These are phyloP conservation scores for Triadica sebifera DNA, from an alignment of 345 rosid genomes.

Conservation along the genomic window DNA sequence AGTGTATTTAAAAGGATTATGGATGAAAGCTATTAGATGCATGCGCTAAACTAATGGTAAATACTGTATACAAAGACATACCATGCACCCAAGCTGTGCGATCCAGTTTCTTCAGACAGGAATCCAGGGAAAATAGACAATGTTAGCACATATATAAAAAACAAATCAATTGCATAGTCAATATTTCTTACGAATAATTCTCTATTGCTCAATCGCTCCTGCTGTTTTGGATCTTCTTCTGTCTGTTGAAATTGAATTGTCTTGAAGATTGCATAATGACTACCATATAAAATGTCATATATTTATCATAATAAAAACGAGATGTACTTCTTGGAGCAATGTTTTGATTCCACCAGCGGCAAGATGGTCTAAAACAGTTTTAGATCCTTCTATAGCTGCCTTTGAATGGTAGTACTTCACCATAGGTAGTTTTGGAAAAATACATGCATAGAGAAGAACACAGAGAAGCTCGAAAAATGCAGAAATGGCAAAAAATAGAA, in stretches of 20 bases:
- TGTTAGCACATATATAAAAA: slow-evolving; percentile 56
- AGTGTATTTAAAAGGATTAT: neutral
- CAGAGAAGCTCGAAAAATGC: slow-evolving; percentile 63
- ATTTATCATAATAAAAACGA: neutral
- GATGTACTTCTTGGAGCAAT: slow-evolving; percentile 21
- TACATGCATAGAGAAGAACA: slow-evolving; percentile 53
- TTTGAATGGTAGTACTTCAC: slow-evolving; percentile 77
- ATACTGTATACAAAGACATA: slow-evolving; percentile 21
- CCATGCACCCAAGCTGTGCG: slow-evolving; percentile 69
- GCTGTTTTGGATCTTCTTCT: slow-evolving; percentile 30
- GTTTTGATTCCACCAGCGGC: slow-evolving; percentile 71
- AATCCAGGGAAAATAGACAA: slow-evolving; percentile 87
- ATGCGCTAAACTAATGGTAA: too few species aligned
- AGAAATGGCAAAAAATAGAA: slow-evolving; percentile 60
- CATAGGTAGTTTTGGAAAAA: slow-evolving; percentile 66
- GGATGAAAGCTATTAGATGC: too few species aligned
- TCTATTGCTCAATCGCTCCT: slow-evolving; percentile 48
- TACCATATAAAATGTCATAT: neutral
- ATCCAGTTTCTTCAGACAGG: slow-evolving; percentile 77
- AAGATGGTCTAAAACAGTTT: slow-evolving; percentile 72
- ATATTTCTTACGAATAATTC: slow-evolving; percentile 49
- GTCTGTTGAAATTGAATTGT: slow-evolving; percentile 19
- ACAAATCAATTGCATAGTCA: slow-evolving; percentile 59
- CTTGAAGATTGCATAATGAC: neutral
- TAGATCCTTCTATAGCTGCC: slow-evolving; percentile 87